These are phyloP conservation scores for Phytophthora ramorum DNA, from an alignment of 352 stramenopile genomes.

Conservation along the genomic window DNA sequence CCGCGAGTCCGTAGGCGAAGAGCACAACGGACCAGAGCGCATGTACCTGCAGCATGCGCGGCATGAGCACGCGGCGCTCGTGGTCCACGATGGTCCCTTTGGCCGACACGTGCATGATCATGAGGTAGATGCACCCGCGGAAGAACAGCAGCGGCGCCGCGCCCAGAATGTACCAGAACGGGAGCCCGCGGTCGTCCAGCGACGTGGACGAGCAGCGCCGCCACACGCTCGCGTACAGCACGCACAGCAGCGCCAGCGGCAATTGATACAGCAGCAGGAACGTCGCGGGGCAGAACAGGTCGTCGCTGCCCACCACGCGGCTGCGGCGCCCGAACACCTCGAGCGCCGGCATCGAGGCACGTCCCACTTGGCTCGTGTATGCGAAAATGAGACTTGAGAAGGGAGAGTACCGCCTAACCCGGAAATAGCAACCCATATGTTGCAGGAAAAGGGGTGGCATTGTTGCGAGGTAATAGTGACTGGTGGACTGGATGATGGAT, in stretches of 20 bases:
- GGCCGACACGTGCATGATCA: constrained; percentile 85
- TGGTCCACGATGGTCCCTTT: constrained; percentile 89
- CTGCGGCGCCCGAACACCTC: constrained; percentile 84
- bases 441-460: not conserved
- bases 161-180: constrained; percentile 84
- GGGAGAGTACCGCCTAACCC: not conserved
- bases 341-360: constrained; percentile 73
- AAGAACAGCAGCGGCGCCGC: constrained; percentile 76
- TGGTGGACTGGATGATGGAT: too few species aligned
- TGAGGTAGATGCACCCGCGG: constrained; percentile 86
- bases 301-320: constrained; percentile 85
- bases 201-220: constrained; percentile 71
- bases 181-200: constrained; percentile 61
- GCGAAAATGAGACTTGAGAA: constrained; percentile 27
- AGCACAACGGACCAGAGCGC: constrained; percentile 79
- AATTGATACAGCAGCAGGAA: constrained; percentile 83
- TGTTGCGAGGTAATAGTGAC: not conserved
- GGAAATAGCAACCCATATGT: not conserved
- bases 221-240: constrained; percentile 71
- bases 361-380: constrained; percentile 22
- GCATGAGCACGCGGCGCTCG: constrained; percentile 89
- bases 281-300: constrained; percentile 85
- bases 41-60: constrained; percentile 79
- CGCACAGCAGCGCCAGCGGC: constrained; percentile 63
- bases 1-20: constrained; percentile 59